Base-by-base conservation (phyloP, 257 asterid species). In the Coffea canephora region DNA sequence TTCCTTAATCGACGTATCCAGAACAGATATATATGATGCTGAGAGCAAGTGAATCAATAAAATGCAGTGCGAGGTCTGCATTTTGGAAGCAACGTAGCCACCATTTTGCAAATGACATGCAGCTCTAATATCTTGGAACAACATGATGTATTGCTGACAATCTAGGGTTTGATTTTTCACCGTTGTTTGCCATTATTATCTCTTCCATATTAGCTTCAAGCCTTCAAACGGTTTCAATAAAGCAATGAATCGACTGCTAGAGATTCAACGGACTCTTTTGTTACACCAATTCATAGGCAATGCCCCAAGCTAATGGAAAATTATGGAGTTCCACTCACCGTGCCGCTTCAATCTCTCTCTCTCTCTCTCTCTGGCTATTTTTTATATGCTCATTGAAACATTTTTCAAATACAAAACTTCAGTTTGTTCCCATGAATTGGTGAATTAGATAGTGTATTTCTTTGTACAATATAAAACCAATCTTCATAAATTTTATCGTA, bases 41-140 rank as follows among this genome's bases (percentile, higher is more conserved):
- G 90, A 87, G 77, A 85, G 90, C 88, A 87, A 87, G 86, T 87
- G 85, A 87, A 49, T 66, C 34, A 12, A 3, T 11, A 66, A 14
- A 25, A 7, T 61, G 19, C 45, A 52, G 16, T 65, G 64, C 50
- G 77, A 36, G n/a, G 23, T 23, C 62, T 61, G 68, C 72, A 62
- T 69, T 52, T 75, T 55, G 73, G 59, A 46, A 61, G 48, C 74
- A 39, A 4, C 45, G 49, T 14, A 43, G 55, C 16, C 15, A 14
- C 66, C 13, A 71, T 67, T 78, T 43, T 55, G 49, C 71, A 36
- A 69, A 59, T 65, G 23, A 74, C 11, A 6, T 62, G 52, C 70
- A 34, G 77, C 73, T 41, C 65, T 71, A 39, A 39, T 62, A 23
- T 80, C 14, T 64, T 34, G 69, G 15, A 62, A 23, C 68, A 80